Evolutionary conservation across 2,329 filamentous ascomycete genomes (phyloP).

Genomic region (Aspergillus arachidicola): DNA sequence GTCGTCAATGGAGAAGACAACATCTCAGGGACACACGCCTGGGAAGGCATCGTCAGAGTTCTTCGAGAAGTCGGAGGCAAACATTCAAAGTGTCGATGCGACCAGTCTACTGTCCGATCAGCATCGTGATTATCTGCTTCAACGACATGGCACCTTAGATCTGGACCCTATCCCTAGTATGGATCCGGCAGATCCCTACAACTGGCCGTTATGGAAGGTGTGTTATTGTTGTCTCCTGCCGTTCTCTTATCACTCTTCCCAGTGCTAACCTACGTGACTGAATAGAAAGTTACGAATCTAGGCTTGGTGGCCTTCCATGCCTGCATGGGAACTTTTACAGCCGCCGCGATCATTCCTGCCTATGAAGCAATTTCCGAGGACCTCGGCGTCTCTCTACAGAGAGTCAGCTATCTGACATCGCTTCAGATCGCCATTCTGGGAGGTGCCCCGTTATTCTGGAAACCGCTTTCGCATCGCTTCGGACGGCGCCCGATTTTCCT

Average conservation of each 20-base stretch:
- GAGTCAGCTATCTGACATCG: conserved; percentile 56
- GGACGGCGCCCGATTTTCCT: conserved; percentile 59
- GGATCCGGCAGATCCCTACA: conserved; percentile 57
- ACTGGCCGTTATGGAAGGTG: conserved; percentile 57
- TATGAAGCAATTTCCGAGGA: conserved; percentile 57
- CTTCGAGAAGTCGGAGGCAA: conserved; percentile 2
- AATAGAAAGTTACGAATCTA: conserved; percentile 41
- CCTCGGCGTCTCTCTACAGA: conserved; percentile 51
- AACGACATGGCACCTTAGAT: conserved; percentile 57
- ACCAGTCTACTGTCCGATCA: not conserved
- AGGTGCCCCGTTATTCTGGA: conserved; percentile 57
- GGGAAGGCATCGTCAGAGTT: not conserved
- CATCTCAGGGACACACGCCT: not conserved
- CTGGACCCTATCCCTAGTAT: conserved; percentile 57
- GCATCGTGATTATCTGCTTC: conserved; percentile 52
- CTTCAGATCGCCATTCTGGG: conserved; percentile 57
- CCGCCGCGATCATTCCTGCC: conserved; percentile 54
- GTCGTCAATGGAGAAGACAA: not conserved
- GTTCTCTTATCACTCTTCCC: not conserved
- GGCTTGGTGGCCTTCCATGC: conserved; percentile 58
- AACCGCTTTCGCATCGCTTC: conserved; percentile 54
- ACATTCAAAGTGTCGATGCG: not conserved
- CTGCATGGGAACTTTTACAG: conserved; percentile 58
- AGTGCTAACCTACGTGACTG: not conserved
- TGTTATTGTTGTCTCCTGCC: not conserved